These are phyloP conservation scores for Termitomyces titanicus DNA, from an alignment of 768 basidiomycete species.

Conservation along the genomic window DNA sequence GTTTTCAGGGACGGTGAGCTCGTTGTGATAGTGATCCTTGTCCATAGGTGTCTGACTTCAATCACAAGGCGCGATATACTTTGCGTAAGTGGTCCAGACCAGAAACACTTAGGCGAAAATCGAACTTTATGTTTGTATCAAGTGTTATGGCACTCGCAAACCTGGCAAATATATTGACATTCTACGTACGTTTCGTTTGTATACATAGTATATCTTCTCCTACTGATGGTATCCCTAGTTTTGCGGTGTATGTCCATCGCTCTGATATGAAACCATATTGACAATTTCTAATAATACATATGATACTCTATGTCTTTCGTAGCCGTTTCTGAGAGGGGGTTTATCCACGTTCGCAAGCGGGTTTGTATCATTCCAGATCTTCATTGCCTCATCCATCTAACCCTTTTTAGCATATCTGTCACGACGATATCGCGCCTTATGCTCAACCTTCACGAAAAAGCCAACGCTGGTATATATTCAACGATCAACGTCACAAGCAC, in stretches of 20 bases:
- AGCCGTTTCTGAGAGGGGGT: conserved; percentile 44
- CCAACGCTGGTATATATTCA: conserved; percentile 30
- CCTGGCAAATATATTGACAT: background rate
- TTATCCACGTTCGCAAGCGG: conserved; percentile 48
- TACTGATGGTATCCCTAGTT: conserved; percentile 14
- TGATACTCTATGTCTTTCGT: background rate
- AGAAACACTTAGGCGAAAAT: background rate
- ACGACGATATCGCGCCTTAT: conserved; percentile 54
- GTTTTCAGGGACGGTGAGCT: conserved; percentile 47
- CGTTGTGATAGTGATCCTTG: background rate
- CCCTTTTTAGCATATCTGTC: conserved; percentile 37
- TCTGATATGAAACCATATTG: background rate
- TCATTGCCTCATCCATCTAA: background rate
- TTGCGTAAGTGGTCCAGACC: conserved; percentile 36
- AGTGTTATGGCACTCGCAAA: conserved; percentile 42
- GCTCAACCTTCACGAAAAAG: conserved; percentile 48
- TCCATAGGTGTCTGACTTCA: background rate
- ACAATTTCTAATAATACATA: background rate
- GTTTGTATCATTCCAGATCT: conserved; percentile 23
- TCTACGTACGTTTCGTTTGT: background rate
- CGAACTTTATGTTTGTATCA: background rate
- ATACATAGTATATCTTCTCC: background rate
- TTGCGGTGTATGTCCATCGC: conserved; percentile 19
- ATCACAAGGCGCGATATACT: conserved; percentile 47
- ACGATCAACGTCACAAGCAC: conserved; percentile 13